A percentile compares a stretch with the other conserved stretches of the same genome.
Evolutionary conservation across 495 filamentous ascomycete genomes (phyloP).

Genomic region (Aspergillus hancockii): DNA sequence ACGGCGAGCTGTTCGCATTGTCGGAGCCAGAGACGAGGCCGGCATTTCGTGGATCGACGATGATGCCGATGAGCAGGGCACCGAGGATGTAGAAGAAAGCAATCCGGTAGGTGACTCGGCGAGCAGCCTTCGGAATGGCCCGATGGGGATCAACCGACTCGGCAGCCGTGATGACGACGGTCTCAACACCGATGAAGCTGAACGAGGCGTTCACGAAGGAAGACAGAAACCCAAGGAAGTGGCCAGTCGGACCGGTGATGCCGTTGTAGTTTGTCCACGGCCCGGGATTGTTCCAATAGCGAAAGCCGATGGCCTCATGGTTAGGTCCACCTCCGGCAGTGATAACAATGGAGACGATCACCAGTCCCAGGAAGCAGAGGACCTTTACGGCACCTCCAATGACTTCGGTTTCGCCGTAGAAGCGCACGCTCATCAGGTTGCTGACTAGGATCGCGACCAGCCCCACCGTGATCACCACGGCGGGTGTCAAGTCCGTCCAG

Average conservation of each 20-base stretch:
- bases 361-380: slow-evolving; percentile 69
- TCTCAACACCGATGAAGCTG: slow-evolving; percentile 63
- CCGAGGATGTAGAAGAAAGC: slow-evolving; percentile 73
- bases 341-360: slow-evolving; percentile 68
- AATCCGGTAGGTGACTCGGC: slow-evolving; percentile 83
- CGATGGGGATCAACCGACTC: slow-evolving; percentile 78
- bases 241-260: slow-evolving; percentile 36
- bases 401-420: slow-evolving; percentile 77
- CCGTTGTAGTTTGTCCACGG: slow-evolving; percentile 40
- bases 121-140: slow-evolving; percentile 77
- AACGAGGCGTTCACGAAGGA: slow-evolving; percentile 50
- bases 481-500: slow-evolving; percentile 56
- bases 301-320: slow-evolving; percentile 66
- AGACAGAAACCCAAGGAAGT: slow-evolving; percentile 48
- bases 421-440: slow-evolving; percentile 69
- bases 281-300: slow-evolving; percentile 61
- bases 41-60: slow-evolving; percentile 48
- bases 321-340: slow-evolving; percentile 65
- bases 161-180: slow-evolving; percentile 76
- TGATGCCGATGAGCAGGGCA: slow-evolving; percentile 56
- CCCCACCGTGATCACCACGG: slow-evolving; percentile 70
- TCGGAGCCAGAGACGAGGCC: slow-evolving; percentile 54
- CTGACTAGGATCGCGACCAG: slow-evolving; percentile 64
- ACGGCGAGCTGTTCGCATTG: slow-evolving; percentile 51
- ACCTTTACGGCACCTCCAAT: slow-evolving; percentile 73